These are phyloP conservation scores for Yamadazyma laniorum DNA, from an alignment of 805 yeast genomes.

Conservation along the genomic window DNA sequence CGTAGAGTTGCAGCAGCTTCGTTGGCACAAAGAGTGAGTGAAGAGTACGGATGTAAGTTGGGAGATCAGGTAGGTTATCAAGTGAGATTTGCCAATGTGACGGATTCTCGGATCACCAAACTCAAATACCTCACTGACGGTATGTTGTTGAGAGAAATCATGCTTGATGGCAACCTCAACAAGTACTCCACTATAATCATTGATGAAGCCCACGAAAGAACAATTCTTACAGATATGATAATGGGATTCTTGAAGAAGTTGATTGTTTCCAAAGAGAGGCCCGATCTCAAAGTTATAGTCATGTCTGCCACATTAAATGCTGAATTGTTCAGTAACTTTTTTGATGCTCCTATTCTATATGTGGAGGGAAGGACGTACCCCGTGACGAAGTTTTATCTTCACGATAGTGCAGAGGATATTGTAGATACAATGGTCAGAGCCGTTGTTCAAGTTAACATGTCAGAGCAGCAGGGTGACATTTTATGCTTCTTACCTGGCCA, in stretches of 20 bases:
- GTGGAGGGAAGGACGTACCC: constrained; percentile 90
- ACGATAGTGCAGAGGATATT: constrained; percentile 70
- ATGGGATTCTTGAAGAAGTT: constrained; percentile 84
- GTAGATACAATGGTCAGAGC: constrained; percentile 76
- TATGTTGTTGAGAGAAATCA: constrained; percentile 89
- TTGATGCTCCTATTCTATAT: constrained; percentile 77
- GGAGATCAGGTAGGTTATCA: constrained; percentile 90
- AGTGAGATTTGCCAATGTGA: constrained; percentile 81
- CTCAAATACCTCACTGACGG: constrained; percentile 93
- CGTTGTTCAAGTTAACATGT: constrained; percentile 71
- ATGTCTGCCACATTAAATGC: constrained; percentile 97
- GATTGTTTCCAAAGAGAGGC: constrained; percentile 45
- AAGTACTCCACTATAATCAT: constrained; percentile 76
- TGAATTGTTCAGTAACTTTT: constrained; percentile 76
- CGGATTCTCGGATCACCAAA: constrained; percentile 52
- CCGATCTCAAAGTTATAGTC: constrained; percentile 66
- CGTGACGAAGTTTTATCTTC: constrained; percentile 69
- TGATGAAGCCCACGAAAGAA: constrained; percentile 98
- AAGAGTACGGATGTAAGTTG: constrained; percentile 72
- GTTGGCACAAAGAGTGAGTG: constrained; percentile 87
- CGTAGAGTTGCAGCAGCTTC: constrained; percentile 97
- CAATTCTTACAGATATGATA: constrained; percentile 84
- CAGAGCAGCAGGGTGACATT: constrained; percentile 88
- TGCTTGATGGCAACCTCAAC: constrained; percentile 64
- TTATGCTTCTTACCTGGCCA: constrained; percentile 93